Conservation (phyloP, 2,329 filamentous ascomycete genomes). For the Camillea tinctor region DNA sequence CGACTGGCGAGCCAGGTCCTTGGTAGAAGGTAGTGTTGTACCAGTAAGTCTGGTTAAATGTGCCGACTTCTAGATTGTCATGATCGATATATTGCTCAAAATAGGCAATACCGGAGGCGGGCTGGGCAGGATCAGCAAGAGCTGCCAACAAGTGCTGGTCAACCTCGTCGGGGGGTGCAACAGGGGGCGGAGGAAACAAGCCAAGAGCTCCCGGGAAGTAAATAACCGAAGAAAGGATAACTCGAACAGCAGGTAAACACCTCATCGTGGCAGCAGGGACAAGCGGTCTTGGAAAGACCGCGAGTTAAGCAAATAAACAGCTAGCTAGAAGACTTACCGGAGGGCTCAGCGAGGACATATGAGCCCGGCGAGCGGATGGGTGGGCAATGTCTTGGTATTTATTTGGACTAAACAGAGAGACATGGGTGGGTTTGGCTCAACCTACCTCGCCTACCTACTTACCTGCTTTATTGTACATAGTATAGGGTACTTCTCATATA, state of each 20-base stretch:
- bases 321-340: background rate
- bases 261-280: slow-evolving; percentile 6
- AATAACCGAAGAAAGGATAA: slow-evolving; percentile 3
- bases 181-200: slow-evolving; percentile 18
- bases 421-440: no score
- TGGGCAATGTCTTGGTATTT: no score
- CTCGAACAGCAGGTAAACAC: background rate
- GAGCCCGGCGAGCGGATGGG: background rate
- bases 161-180: slow-evolving; percentile 13
- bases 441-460: no score
- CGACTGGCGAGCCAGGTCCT: slow-evolving; percentile 52
- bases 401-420: no score
- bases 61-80: slow-evolving; percentile 51
- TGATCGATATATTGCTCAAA: slow-evolving; percentile 62
- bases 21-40: slow-evolving; percentile 51
- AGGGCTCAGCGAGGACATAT: background rate
- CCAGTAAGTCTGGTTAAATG: slow-evolving; percentile 50
- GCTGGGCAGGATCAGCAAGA: slow-evolving; percentile 14
- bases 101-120: slow-evolving; percentile 16
- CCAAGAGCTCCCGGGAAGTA: slow-evolving; percentile 12
- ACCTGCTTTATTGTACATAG: background rate
- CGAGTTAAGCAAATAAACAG: background rate
- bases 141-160: slow-evolving; percentile 11
- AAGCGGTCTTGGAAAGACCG: background rate
- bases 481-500: background rate